Evolutionary conservation across 2,329 filamentous ascomycete species (phyloP).

Genomic region (Colletotrichum kahawae): DNA sequence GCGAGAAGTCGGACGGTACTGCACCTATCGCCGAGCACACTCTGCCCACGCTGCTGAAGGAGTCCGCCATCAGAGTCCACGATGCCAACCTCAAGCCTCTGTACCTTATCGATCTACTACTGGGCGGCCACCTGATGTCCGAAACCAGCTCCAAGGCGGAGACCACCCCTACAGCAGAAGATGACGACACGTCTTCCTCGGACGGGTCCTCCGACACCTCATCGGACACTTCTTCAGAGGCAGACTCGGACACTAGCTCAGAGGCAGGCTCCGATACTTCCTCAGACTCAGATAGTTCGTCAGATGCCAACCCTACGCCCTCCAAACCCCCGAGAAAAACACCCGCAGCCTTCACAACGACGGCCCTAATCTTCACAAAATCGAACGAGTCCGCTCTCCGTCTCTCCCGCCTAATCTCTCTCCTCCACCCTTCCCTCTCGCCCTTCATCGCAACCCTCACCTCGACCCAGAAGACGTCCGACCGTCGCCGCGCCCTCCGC

Average conservation of each 20-base stretch:
- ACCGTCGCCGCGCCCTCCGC: conserved; percentile 69
- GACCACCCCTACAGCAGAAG: conserved; percentile 9
- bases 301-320: conserved; percentile 16
- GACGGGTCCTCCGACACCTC: conserved; percentile 35
- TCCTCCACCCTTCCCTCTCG: conserved; percentile 66
- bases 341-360: conserved; percentile 36
- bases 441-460: conserved; percentile 72
- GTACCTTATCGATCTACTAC: conserved; percentile 80
- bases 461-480: conserved; percentile 76
- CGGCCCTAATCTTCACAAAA: conserved; percentile 84
- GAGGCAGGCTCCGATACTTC: conserved; percentile 40
- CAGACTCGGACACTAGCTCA: conserved; percentile 25
- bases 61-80: conserved; percentile 71
- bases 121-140: conserved; percentile 52
- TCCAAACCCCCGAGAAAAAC: neutral
- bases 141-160: conserved; percentile 21
- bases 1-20: conserved; percentile 41
- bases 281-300: conserved; percentile 32
- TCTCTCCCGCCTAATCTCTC: conserved; percentile 76
- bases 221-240: conserved; percentile 36
- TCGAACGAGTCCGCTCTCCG: conserved; percentile 89
- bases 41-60: conserved; percentile 67
- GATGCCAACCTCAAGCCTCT: conserved; percentile 79
- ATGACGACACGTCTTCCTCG: conserved; percentile 28
- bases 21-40: conserved; percentile 50